Percentiles rank a stretch among this genome's conserved stretches.
Conservation (phyloP, 1,284 basidiomycete species). For the Heliocybe sulcata region DNA sequence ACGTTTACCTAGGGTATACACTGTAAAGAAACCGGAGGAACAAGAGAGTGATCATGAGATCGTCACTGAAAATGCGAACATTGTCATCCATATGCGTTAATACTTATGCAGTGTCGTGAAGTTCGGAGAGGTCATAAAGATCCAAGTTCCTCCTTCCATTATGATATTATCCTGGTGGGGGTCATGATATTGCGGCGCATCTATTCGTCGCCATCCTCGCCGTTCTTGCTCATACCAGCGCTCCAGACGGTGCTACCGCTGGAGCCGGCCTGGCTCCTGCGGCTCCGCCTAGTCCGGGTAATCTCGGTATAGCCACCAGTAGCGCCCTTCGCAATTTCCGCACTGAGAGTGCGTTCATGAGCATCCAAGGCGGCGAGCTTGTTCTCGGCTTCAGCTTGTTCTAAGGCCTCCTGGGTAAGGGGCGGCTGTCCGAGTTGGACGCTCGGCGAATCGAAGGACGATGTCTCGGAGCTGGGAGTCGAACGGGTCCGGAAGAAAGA, state of each 20-base stretch:
- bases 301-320: slow-evolving; percentile 75
- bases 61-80: neutral
- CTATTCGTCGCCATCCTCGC: slow-evolving; percentile 33
- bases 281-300: slow-evolving; percentile 46
- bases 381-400: slow-evolving; percentile 69
- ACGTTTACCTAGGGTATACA: slow-evolving; percentile 4
- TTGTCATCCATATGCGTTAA: neutral
- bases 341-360: slow-evolving; percentile 63
- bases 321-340: slow-evolving; percentile 68
- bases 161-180: neutral
- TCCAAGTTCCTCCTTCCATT: neutral
- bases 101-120: neutral
- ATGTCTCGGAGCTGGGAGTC: slow-evolving; percentile 35
- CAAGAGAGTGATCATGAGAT: neutral
- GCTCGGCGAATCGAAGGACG: slow-evolving; percentile 37
- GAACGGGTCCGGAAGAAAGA: slow-evolving; percentile 60
- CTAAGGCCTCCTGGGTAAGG: slow-evolving; percentile 69
- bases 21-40: neutral
- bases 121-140: neutral
- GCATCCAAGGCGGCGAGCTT: slow-evolving; percentile 67
- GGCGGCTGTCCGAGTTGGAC: slow-evolving; percentile 20
- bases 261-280: slow-evolving; percentile 42
- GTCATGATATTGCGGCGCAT: neutral
- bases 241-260: slow-evolving; percentile 78
- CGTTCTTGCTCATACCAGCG: slow-evolving; percentile 64